Evolutionary conservation across 2,329 filamentous ascomycete genomes (phyloP), one percentile per base, ranked within the genome.

Genomic region (Acrodontium crateriforme): DNA sequence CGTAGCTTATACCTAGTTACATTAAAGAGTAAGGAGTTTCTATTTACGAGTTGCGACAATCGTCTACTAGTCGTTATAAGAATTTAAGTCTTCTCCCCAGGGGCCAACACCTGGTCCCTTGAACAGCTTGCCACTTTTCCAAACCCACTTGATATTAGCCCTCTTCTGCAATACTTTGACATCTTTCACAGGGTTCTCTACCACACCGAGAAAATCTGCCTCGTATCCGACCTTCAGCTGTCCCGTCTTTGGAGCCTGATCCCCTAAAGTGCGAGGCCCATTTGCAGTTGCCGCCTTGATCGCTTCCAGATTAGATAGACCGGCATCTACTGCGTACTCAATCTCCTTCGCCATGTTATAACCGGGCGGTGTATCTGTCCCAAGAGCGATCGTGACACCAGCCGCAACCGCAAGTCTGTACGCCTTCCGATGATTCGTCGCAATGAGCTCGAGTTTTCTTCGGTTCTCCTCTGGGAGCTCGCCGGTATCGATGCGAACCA

Each of bases 241-340:
- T 2, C 63, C 63, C 9, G 51, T 55, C 41, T 51, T 46, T 0
- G 62, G 61, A 5, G 58, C 62, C 45, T 60, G 52, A 2, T 45
- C 39, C 2, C 61, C 62, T 10, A 67, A 37, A 4, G 57, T 60
- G 33, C 59, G 50, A 0, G 62, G 61, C 5, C 52, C 52, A 25
- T 50, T 65, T 6, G 62, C 62, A 4, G 65, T 67, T 5, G 55
- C 62, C 17, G 61, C 59, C 41, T 69, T 60, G 34, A 70, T 66
- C 5, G 64, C 63, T 40, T 64, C 45, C 26, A 68, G 40, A 4
- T 59, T 56, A 5, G 57, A 58, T 59, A 69, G 56, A 3, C 64
- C 65, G 6, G 58, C 58, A 21, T 62, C 47, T 17, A 66, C 57
- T 3, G 63, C 64, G 38, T 58, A 62, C 8, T 42, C 40, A 12